Evolutionary conservation across 129 eudicot species (phyloP).

Genomic region (Mikania micrantha): DNA sequence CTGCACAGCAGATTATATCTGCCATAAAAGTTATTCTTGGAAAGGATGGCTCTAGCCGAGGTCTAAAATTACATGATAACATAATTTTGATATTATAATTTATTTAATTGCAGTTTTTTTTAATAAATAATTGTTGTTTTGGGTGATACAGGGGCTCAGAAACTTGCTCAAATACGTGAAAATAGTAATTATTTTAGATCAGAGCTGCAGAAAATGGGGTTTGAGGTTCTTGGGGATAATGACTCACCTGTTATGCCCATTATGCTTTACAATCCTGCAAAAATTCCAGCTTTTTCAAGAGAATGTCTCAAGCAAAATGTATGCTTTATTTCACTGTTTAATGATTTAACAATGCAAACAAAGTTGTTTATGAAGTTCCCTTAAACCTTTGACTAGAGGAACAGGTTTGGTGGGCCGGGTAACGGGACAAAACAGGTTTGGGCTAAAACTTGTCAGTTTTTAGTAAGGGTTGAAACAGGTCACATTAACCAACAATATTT

Average conservation of each 20-base stretch:
- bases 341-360: background rate
- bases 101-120: background rate
- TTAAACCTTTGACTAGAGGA: background rate
- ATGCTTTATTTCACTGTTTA: background rate
- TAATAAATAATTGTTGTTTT: background rate
- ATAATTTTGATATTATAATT: background rate
- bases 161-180: constrained; percentile 79
- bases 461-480: background rate
- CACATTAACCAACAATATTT: background rate
- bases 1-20: constrained; percentile 85
- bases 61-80: background rate
- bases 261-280: constrained; percentile 91
- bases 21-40: constrained; percentile 83
- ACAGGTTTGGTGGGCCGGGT: background rate
- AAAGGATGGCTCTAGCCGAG: constrained; percentile 65
- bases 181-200: constrained; percentile 86
- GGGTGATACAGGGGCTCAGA: constrained; percentile 60
- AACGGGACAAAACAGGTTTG: background rate
- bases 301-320: constrained; percentile 80
- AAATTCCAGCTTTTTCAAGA: constrained; percentile 91
- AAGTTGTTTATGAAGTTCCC: background rate
- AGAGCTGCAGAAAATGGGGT: constrained; percentile 88
- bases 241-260: constrained; percentile 97
- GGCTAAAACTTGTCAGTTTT: background rate
- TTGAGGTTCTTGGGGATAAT: constrained; percentile 88